Base-by-base conservation (phyloP, 2,329 filamentous ascomycete genomes). In the Gnomoniopsis sp. region DNA sequence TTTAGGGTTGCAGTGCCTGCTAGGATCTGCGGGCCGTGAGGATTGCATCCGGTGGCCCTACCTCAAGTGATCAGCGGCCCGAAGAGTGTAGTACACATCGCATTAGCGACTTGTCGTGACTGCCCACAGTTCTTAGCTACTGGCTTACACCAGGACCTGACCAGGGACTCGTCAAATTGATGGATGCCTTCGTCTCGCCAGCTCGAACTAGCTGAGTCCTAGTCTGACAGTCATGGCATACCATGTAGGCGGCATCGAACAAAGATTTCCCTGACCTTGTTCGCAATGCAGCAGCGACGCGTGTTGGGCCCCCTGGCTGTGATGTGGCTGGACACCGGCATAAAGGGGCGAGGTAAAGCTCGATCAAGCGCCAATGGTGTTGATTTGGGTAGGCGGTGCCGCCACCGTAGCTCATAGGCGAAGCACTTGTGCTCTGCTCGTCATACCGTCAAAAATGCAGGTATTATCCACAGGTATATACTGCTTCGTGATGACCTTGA, bases 401-500 rank as follows among this genome's bases (percentile, higher is more conserved):
- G n/a, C 49, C n/a, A 21, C 12, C 23, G 64, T 64, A 63, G 61
- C 52, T 71, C 70, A 85, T 64, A 87, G 71, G 61, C 79, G 78
- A 65, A 86, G 72, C 54, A 85, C 78, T 69, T 86, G 82, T 65
- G 80, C 84, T 62, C 83, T 81, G 71, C 84, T 87, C 60, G 75
- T 76, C 63, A 89, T 86, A 22, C 87, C 87, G 75, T 89, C 87
- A 65, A 87, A 89, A 62, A 90, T 78, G 68, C 87, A 88, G 17
- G 84, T 87, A 71, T 89, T 88, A 66, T 89, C 86, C 63, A 88
- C 83, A 23, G 87, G 86, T 47, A 89, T 78, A 72, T 89, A 90
- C 75, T 90, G 87, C 68, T 85, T 86, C 14, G 87, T 89, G 66
- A 89, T 83, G 59, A 93, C 84, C 72, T 99, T 99, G 76, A 99